Evolutionary conservation across 2,329 filamentous ascomycete species (phyloP).

Genomic region (Cordyceps pruinosa): DNA sequence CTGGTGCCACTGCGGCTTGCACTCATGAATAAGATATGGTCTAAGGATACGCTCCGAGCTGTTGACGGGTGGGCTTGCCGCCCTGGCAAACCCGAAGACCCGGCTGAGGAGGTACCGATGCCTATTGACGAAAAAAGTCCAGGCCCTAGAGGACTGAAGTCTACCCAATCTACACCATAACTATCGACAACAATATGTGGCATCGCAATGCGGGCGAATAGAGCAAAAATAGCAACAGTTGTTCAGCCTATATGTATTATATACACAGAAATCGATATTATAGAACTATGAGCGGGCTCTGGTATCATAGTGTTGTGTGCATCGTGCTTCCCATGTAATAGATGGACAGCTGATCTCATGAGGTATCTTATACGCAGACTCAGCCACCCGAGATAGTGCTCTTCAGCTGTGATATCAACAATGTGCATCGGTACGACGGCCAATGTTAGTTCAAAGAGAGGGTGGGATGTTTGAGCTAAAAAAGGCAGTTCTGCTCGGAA

Average conservation of each 20-base stretch:
- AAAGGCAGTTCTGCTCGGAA: background rate
- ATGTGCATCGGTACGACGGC: background rate
- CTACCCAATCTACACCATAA: background rate
- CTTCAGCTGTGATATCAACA: background rate
- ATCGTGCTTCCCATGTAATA: background rate
- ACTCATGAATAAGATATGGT: slow-evolving; percentile 55
- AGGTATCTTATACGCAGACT: background rate
- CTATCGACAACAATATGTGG: background rate
- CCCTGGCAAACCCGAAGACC: slow-evolving; percentile 47
- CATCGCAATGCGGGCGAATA: background rate
- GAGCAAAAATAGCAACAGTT: background rate
- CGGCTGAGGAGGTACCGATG: slow-evolving; percentile 14
- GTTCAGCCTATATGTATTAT: background rate
- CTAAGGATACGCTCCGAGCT: slow-evolving; percentile 44
- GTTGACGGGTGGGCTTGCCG: slow-evolving; percentile 44
- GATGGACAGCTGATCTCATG: background rate
- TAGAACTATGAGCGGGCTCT: slow-evolving; percentile 5
- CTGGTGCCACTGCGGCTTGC: slow-evolving; percentile 56
- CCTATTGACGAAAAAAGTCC: background rate
- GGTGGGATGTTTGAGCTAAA: background rate
- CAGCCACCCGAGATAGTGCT: background rate
- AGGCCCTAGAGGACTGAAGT: background rate
- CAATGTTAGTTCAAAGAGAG: background rate
- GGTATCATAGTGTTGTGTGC: background rate
- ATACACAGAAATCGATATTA: slow-evolving; percentile 8